Evolutionary conservation across 2,329 filamentous ascomycete genomes (phyloP).

Genomic region (Bipolaris oryzae): DNA sequence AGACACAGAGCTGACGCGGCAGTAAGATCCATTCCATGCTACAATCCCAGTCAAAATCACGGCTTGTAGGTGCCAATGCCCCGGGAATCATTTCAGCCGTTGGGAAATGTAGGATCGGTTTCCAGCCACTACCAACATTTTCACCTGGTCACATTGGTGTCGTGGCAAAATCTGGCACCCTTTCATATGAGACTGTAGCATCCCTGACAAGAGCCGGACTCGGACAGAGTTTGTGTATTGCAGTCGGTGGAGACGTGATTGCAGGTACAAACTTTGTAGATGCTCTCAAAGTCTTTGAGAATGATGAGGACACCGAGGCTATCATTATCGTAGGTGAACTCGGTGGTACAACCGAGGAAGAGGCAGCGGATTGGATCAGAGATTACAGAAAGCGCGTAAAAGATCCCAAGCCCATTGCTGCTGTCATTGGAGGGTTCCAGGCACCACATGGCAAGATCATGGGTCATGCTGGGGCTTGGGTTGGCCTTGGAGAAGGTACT

Average conservation of each 20-base stretch:
- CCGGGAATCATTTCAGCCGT: constrained; percentile 79
- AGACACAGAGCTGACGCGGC: constrained; percentile 1
- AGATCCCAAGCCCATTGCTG: constrained; percentile 76
- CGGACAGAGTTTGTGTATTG: constrained; percentile 77
- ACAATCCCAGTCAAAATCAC: constrained; percentile 71
- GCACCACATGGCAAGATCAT: constrained; percentile 71
- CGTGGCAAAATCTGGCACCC: constrained; percentile 78
- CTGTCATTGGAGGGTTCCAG: constrained; percentile 69
- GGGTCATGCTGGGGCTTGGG: constrained; percentile 80
- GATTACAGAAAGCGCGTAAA: constrained; percentile 64
- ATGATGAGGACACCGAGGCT: constrained; percentile 71
- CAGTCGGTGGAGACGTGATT: constrained; percentile 77
- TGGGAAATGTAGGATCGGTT: constrained; percentile 73
- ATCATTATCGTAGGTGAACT: constrained; percentile 77
- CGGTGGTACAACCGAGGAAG: constrained; percentile 71
- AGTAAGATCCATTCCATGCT: constrained; percentile 72
- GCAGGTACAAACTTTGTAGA: constrained; percentile 77
- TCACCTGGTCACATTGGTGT: constrained; percentile 72
- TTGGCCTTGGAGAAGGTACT: constrained; percentile 67
- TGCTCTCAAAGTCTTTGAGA: constrained; percentile 68
- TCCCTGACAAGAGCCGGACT: constrained; percentile 75
- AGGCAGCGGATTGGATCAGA: constrained; percentile 75
- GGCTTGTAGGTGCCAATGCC: constrained; percentile 80
- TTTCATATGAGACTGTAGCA: constrained; percentile 80
- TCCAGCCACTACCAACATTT: constrained; percentile 78